Evolutionary conservation across 495 filamentous ascomycete species (phyloP).

Genomic region (Pseudoneurospora amorphoporcata): DNA sequence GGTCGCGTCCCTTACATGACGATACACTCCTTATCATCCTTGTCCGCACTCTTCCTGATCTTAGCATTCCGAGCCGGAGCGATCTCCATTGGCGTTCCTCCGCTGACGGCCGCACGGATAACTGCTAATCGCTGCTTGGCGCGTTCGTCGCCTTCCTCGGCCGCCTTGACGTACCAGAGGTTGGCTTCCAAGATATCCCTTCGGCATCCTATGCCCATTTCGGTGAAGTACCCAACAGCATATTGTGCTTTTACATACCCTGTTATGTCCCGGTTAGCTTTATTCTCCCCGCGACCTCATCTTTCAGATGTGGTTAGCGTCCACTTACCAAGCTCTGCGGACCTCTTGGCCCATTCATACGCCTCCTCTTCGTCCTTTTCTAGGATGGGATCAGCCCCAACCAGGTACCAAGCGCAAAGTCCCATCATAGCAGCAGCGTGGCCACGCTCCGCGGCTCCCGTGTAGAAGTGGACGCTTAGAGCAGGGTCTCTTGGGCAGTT

Average conservation of each 20-base stretch:
- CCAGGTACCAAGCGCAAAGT: conserved; percentile 95
- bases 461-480: conserved; percentile 95
- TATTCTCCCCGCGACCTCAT: not conserved
- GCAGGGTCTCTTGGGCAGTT: conserved; percentile 84
- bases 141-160: conserved; percentile 82
- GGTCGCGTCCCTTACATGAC: conserved; percentile 40
- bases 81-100: conserved; percentile 48
- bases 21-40: conserved; percentile 47
- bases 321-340: conserved; percentile 70
- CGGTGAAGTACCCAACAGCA: conserved; percentile 92
- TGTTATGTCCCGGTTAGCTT: conserved; percentile 20
- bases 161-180: conserved; percentile 95
- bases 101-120: conserved; percentile 77
- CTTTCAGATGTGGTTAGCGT: not conserved
- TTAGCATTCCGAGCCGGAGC: conserved; percentile 37
- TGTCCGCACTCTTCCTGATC: conserved; percentile 38
- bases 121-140: conserved; percentile 77
- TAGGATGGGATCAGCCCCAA: conserved; percentile 84
- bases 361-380: conserved; percentile 94
- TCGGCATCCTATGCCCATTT: conserved; percentile 94
- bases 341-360: conserved; percentile 87
- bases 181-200: conserved; percentile 91
- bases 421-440: conserved; percentile 96
- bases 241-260: conserved; percentile 91
- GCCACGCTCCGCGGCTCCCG: conserved; percentile 71